A percentile compares a stretch with the other conserved stretches of the same genome.
Evolutionary conservation across 2,329 filamentous ascomycete species (phyloP).

Genomic region (Fusarium continuum): DNA sequence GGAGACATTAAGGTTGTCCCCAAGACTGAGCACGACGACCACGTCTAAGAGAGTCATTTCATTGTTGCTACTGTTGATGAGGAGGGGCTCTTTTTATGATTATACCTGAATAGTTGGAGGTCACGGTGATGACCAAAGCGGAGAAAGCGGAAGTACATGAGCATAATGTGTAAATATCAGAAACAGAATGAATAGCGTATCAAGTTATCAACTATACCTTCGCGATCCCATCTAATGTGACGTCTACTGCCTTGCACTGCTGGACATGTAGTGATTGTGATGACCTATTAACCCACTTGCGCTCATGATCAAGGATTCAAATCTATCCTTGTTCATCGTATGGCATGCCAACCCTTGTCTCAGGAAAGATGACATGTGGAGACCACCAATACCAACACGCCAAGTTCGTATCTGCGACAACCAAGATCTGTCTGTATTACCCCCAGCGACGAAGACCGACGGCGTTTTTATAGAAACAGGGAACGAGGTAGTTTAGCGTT

Average conservation of each 20-base stretch:
- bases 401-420: too few relatives aligned
- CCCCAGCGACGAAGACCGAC: too few relatives aligned
- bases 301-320: too few relatives aligned
- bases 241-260: accelerated
- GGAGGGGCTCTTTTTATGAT: slow-evolving; percentile 10
- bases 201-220: not conserved
- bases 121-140: not conserved
- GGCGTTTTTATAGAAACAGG: too few relatives aligned
- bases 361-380: too few relatives aligned
- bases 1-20: slow-evolving; percentile 42
- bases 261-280: too few relatives aligned
- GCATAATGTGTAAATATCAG: slow-evolving; percentile 38
- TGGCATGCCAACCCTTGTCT: too few relatives aligned
- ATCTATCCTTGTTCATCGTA: too few relatives aligned
- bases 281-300: too few relatives aligned
- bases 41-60: slow-evolving; percentile 40
- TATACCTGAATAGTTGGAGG: slow-evolving; percentile 17
- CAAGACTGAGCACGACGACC: slow-evolving; percentile 45
- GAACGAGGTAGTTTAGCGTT: too few relatives aligned
- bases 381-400: too few relatives aligned
- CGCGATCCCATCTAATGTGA: not conserved
- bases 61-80: slow-evolving; percentile 1
- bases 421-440: too few relatives aligned
- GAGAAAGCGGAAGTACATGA: slow-evolving; percentile 26
- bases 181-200: slow-evolving; percentile 30